Percentiles rank a stretch among this genome's conserved stretches.
Evolutionary conservation across 106 monocot genomes (phyloP).

Genomic region (Triglochin maritima): DNA sequence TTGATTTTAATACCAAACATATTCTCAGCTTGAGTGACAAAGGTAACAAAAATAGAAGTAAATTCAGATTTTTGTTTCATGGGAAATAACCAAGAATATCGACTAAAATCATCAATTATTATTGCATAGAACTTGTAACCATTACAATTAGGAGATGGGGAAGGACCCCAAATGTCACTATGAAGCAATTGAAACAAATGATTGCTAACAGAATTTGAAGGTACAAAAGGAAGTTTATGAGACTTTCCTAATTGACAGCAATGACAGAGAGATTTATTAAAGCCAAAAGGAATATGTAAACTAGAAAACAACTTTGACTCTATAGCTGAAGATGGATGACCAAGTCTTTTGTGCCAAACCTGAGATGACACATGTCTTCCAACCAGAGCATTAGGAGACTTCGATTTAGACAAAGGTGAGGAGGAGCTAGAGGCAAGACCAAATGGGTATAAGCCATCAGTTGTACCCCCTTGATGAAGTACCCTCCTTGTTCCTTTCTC

Average conservation of each 20-base stretch:
- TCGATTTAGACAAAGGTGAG: neutral
- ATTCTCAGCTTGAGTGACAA: neutral
- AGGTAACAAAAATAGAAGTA: neutral
- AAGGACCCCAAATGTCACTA: slow-evolving; percentile 1
- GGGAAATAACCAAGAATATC: slow-evolving; percentile 4
- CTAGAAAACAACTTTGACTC: neutral
- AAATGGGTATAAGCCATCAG: neutral
- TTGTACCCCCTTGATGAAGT: neutral
- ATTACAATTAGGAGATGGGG: neutral
- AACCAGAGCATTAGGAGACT: no score
- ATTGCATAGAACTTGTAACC: neutral
- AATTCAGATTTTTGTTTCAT: neutral
- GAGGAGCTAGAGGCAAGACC: neutral
- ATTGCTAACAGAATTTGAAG: no score
- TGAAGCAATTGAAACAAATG: neutral
- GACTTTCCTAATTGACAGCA: neutral
- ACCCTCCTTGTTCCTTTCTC: slow-evolving; percentile 2
- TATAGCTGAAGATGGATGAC: neutral
- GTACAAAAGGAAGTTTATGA: neutral
- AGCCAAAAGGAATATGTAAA: neutral
- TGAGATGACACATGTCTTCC: neutral
- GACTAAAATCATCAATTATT: neutral
- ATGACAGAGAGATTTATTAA: neutral
- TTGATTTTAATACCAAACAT: neutral
- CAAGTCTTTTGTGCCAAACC: neutral